Evolutionary conservation across 345 rosid species (phyloP).

Genomic region (Ailanthus altissimus): DNA sequence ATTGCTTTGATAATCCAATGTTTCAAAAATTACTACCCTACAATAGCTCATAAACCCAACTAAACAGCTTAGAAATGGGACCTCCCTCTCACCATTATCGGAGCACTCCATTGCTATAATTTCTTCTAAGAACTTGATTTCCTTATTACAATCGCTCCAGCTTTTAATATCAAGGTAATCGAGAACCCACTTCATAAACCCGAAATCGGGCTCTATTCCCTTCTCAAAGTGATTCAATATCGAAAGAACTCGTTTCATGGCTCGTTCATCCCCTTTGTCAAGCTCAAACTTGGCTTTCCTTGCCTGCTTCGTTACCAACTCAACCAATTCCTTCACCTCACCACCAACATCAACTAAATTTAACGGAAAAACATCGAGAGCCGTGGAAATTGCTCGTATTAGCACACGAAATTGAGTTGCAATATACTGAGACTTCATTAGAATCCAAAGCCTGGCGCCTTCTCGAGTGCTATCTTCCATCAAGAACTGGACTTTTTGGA

Average conservation of each 20-base stretch:
- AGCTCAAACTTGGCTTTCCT: slow-evolving; percentile 43
- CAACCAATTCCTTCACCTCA: slow-evolving; percentile 74
- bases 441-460: slow-evolving; percentile 56
- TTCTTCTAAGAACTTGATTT: slow-evolving; percentile 62
- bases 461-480: slow-evolving; percentile 71
- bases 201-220: slow-evolving; percentile 51
- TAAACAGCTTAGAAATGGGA: slow-evolving; percentile 56
- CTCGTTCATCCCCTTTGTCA: slow-evolving; percentile 53
- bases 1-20: slow-evolving; percentile 27
- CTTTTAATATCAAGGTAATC: slow-evolving; percentile 52
- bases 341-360: slow-evolving; percentile 43
- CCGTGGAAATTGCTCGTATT: slow-evolving; percentile 52
- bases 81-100: slow-evolving; percentile 41
- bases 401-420: slow-evolving; percentile 52
- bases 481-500: slow-evolving; percentile 69
- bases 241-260: slow-evolving; percentile 32
- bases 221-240: slow-evolving; percentile 50
- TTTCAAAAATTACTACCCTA: slow-evolving; percentile 61
- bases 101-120: slow-evolving; percentile 39
- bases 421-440: slow-evolving; percentile 56
- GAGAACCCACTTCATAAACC: slow-evolving; percentile 43
- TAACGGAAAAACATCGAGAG: slow-evolving; percentile 56
- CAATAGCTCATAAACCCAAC: slow-evolving; percentile 64
- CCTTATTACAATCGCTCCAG: slow-evolving; percentile 66
- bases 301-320: slow-evolving; percentile 64